Evolutionary conservation across 352 stramenopile species (phyloP).

Genomic region (Phytophthora pinifolia): DNA sequence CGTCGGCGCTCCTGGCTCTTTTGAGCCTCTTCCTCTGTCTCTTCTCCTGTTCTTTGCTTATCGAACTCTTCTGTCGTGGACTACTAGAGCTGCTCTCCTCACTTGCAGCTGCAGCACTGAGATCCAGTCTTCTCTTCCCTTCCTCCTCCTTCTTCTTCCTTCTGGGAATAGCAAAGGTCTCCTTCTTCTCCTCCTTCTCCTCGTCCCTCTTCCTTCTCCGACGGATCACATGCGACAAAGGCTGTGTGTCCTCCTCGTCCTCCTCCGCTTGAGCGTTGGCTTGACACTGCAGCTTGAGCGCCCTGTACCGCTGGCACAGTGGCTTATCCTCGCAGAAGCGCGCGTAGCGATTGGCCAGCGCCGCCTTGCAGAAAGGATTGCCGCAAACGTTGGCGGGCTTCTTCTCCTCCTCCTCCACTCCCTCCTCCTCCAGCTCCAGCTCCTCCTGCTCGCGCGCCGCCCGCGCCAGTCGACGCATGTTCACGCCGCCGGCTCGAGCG

Average conservation of each 20-base stretch:
- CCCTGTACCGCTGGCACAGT: slow-evolving; percentile 59
- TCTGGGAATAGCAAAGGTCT: slow-evolving; percentile 37
- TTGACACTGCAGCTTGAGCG: slow-evolving; percentile 49
- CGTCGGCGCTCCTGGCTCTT: slow-evolving; percentile 1
- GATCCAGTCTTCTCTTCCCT: slow-evolving; percentile 6
- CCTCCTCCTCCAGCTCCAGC: slow-evolving; percentile 1
- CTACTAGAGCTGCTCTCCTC: slow-evolving; percentile 6
- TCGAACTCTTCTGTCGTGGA: slow-evolving; percentile 9
- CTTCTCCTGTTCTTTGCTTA: slow-evolving; percentile 18
- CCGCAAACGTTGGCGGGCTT: slow-evolving; percentile 24
- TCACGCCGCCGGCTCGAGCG: slow-evolving; percentile 18
- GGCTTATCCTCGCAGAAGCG: slow-evolving; percentile 48
- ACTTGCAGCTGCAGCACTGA: not conserved
- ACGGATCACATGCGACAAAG: slow-evolving; percentile 4
- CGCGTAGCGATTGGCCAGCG: slow-evolving; percentile 40
- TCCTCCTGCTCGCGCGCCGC: not conserved
- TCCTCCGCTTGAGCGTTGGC: slow-evolving; percentile 26
- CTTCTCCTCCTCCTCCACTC: slow-evolving; percentile 4
- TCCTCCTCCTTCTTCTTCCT: slow-evolving; percentile 16
- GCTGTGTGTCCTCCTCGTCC: slow-evolving; percentile 20
- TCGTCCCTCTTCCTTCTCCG: slow-evolving; percentile 15
- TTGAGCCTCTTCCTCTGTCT: slow-evolving; percentile 23
- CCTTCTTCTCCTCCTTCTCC: slow-evolving; percentile 7
- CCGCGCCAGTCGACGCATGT: slow-evolving; percentile 15
- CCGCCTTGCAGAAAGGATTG: slow-evolving; percentile 58